phyloP scores from a whole-genome alignment of 176 grass and related monocot species.

The Dendrocalamus sinicus region DNA sequence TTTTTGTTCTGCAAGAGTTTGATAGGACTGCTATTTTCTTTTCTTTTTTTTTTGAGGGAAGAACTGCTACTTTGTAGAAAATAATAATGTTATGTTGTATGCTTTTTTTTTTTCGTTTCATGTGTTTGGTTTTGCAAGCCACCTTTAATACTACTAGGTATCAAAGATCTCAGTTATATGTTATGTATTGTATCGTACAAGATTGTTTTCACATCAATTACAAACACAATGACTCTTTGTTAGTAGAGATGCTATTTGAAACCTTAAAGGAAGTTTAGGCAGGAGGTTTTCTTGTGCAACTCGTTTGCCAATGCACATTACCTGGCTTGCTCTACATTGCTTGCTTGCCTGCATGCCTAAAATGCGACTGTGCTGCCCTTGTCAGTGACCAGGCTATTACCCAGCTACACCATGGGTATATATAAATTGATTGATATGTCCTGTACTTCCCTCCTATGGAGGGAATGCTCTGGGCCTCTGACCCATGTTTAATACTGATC shows the following conservation, averaged over 20 bases:
- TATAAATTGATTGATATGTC: neutral
- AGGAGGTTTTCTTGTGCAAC: neutral
- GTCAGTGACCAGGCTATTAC: neutral
- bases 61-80: neutral
- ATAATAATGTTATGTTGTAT: neutral
- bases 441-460: too few relatives aligned
- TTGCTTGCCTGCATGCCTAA: neutral
- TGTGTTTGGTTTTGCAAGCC: neutral
- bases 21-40: neutral
- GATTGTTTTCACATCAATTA: neutral
- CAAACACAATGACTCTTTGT: neutral
- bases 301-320: neutral
- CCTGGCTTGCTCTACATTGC: neutral
- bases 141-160: neutral
- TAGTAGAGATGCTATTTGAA: neutral
- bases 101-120: neutral
- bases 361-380: neutral
- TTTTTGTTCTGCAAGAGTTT: neutral
- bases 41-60: neutral
- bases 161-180: neutral
- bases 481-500: neutral
- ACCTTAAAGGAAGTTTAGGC: neutral
- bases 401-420: neutral
- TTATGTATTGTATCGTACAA: conserved; percentile 12
- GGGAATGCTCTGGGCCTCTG: neutral